Base-by-base conservation (phyloP, 2,329 filamentous ascomycete genomes). In the Cercospora brassicicola region DNA sequence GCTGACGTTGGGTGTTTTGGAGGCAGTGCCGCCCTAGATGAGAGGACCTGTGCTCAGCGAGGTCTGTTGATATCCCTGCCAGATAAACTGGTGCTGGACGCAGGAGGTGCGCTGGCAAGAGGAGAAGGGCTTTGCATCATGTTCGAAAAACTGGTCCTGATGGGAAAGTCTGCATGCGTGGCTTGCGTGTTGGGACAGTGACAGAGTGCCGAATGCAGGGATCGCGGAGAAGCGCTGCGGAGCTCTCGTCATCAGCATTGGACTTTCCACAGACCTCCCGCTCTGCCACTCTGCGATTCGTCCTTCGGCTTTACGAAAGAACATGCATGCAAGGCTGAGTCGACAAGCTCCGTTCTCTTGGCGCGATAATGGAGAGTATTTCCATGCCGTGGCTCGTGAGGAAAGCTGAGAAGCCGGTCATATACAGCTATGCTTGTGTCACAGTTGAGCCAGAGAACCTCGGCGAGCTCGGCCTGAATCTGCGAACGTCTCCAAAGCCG, bases 181-280 rank as follows among this genome's bases (percentile, higher is more conserved):
- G 55, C 55, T 57, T 36, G 31, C 15, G 55, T 57, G 55, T 57
- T 57, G 55, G 55, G 55, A 57, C 55, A 31, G 7, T 36, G 55
- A 31, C 48, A 53, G 48, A 31, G 28, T 18, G 28, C 28, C 55
- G 28, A 57, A 57, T 57, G 55, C 55, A 57, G 55, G 55, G 55
- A 57, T 57, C 55, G 55, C 18, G 55, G 55, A 33, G 53, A 57
- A 57, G 26, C 10, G 53, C 26, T 31, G 53, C 53, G 53, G 53
- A 57, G 55, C 55, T 33, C 55, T 57, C 55, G 55, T 57, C 55
- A 57, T 57, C 55, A 57, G 33, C 55, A 28, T 57, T 57, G 55
- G 18, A 36, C 55, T 33, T 31, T 33, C 20, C 26, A 28, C 20
- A 56, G 20, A 20, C 9, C n/a, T 51, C n/a, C 23, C 13, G 8